A percentile compares a stretch with the other conserved stretches of the same genome.
Conservation (phyloP, 352 stramenopile species). For the Globisporangium canariense region DNA sequence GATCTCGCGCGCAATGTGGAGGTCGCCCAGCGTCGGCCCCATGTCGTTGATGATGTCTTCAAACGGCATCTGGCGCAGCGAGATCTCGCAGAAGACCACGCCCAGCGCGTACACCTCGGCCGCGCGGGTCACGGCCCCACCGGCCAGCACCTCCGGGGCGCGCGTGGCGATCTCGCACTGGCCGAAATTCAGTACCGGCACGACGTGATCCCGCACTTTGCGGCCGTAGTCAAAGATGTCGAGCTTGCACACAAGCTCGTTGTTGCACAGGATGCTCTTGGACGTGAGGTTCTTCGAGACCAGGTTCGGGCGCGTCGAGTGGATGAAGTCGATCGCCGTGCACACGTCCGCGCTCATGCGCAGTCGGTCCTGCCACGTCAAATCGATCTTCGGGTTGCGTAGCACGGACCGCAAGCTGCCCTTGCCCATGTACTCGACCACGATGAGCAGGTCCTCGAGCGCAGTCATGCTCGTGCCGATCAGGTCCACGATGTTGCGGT, state of each 20-base stretch:
- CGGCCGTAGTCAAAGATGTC: slow-evolving; percentile 71
- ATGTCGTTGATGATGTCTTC: slow-evolving; percentile 37
- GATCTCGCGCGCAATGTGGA: slow-evolving; percentile 58
- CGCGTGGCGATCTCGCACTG: slow-evolving; percentile 52
- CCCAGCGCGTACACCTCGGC: slow-evolving; percentile 72
- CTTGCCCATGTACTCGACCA: slow-evolving; percentile 76
- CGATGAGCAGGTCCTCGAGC: slow-evolving; percentile 60
- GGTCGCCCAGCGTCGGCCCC: slow-evolving; percentile 56
- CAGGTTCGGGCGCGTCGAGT: slow-evolving; percentile 29
- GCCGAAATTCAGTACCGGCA: slow-evolving; percentile 45
- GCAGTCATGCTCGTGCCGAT: slow-evolving; percentile 53
- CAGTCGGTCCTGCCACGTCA: slow-evolving; percentile 50
- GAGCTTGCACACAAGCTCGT: slow-evolving; percentile 65
- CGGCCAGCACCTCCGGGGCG: slow-evolving; percentile 56
- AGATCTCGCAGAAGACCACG: slow-evolving; percentile 75
- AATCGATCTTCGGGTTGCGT: slow-evolving; percentile 36
- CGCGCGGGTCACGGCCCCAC: slow-evolving; percentile 36
- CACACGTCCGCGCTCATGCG: slow-evolving; percentile 54
- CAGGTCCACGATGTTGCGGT: slow-evolving; percentile 68
- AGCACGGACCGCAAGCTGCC: slow-evolving; percentile 59
- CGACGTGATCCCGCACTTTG: slow-evolving; percentile 38
- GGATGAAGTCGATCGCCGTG: slow-evolving; percentile 46
- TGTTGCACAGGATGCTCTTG: slow-evolving; percentile 56
- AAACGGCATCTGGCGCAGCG: slow-evolving; percentile 39
- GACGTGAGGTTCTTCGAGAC: slow-evolving; percentile 51